Conservation (phyloP, 2,329 filamentous ascomycete species). For the Aspergillus ibericus region DNA sequence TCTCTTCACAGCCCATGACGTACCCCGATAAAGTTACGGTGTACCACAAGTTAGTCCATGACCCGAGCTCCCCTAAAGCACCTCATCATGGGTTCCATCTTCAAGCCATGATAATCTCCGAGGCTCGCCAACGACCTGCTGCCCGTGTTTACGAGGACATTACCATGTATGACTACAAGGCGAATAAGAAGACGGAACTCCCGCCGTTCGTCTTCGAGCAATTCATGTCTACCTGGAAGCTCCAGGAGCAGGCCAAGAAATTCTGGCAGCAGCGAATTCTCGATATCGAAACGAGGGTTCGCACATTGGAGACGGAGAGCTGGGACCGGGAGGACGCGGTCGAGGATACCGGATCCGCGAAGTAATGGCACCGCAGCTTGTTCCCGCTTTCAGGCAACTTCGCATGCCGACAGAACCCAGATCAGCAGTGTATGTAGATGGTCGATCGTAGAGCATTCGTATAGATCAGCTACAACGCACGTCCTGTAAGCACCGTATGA, state of each 20-base stretch:
- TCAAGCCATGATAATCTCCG: slow-evolving; percentile 69
- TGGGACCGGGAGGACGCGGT: slow-evolving; percentile 73
- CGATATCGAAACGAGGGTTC: slow-evolving; percentile 59
- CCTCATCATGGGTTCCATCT: slow-evolving; percentile 42
- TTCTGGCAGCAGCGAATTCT: slow-evolving; percentile 56
- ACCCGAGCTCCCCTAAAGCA: slow-evolving; percentile 44
- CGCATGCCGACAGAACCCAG: neutral
- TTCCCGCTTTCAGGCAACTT: neutral
- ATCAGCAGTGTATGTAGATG: neutral
- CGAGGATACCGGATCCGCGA: slow-evolving; percentile 63
- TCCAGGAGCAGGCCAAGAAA: slow-evolving; percentile 61
- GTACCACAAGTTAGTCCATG: slow-evolving; percentile 69
- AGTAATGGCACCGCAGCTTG: slow-evolving; percentile 9
- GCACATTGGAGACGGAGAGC: slow-evolving; percentile 65
- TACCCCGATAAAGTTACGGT: slow-evolving; percentile 82
- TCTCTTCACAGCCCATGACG: slow-evolving; percentile 66
- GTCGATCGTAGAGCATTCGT: neutral
- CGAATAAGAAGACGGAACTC: slow-evolving; percentile 57
- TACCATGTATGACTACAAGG: slow-evolving; percentile 72
- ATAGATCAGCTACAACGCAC: neutral
- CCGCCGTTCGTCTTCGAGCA: slow-evolving; percentile 62
- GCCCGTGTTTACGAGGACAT: slow-evolving; percentile 76
- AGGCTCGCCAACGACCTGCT: slow-evolving; percentile 69
- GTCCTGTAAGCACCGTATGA: neutral
- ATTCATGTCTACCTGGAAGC: slow-evolving; percentile 59